These are phyloP conservation scores for Stachybotrys chartarum DNA, from an alignment of 2,329 filamentous ascomycete genomes.

Conservation along the genomic window DNA sequence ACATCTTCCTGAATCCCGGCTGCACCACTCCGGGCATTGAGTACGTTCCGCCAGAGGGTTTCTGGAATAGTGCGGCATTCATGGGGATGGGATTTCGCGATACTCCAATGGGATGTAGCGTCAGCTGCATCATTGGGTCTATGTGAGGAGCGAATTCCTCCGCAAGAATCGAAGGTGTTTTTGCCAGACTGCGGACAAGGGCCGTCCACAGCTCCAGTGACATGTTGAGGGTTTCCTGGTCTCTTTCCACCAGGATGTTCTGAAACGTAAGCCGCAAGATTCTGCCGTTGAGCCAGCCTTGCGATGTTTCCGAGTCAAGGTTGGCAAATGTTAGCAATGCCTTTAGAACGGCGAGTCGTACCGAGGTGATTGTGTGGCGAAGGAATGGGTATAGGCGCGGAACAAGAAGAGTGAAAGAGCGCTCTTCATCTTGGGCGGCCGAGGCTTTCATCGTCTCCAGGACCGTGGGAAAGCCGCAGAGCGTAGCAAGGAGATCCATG, in stretches of 20 bases:
- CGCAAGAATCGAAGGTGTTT: conserved; percentile 57
- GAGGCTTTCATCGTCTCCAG: conserved; percentile 90
- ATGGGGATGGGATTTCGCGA: conserved; percentile 86
- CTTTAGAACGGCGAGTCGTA: conserved; percentile 86
- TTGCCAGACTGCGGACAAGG: conserved; percentile 61
- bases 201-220: conserved; percentile 85
- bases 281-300: conserved; percentile 88
- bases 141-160: conserved; percentile 70
- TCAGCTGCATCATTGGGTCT: conserved; percentile 73
- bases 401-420: conserved; percentile 87
- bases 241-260: conserved; percentile 88
- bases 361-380: conserved; percentile 92
- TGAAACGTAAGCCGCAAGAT: conserved; percentile 87
- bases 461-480: conserved; percentile 91
- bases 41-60: conserved; percentile 84
- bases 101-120: conserved; percentile 86
- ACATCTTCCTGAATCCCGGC: conserved; percentile 36
- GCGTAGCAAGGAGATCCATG: conserved; percentile 93
- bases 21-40: conserved; percentile 41
- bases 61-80: conserved; percentile 83
- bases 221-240: conserved; percentile 71
- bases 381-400: conserved; percentile 93
- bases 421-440: conserved; percentile 72
- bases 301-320: conserved; percentile 70
- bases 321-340: conserved; percentile 89